Percentiles rank a stretch among this genome's conserved stretches.
phyloP scores from a whole-genome alignment of 2,329 filamentous ascomycete species.

The Coniochaeta sp. region DNA sequence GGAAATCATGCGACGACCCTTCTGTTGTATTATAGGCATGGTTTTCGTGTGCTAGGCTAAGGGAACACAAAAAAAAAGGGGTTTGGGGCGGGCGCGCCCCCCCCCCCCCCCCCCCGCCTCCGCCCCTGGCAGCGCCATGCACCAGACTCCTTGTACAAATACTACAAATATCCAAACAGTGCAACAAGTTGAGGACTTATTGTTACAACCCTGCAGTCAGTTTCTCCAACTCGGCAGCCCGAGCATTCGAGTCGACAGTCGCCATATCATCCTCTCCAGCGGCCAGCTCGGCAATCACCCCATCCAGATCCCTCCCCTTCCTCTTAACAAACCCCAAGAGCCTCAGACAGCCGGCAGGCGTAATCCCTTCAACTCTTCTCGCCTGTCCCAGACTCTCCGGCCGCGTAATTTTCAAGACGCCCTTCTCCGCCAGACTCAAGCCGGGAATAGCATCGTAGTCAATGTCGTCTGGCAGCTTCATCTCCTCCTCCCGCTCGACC shows the following conservation, averaged over 20 bases:
- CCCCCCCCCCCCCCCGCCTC: too few relatives aligned
- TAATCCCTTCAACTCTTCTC: slow-evolving; percentile 74
- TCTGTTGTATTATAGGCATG: background rate
- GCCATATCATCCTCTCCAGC: slow-evolving; percentile 23
- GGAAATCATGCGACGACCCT: background rate
- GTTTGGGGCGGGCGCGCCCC: too few relatives aligned
- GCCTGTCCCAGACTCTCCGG: slow-evolving; percentile 89
- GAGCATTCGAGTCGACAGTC: slow-evolving; percentile 29
- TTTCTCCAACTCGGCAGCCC: slow-evolving; percentile 25
- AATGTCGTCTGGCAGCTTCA: slow-evolving; percentile 65
- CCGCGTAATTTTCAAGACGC: slow-evolving; percentile 58
- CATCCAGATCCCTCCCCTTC: slow-evolving; percentile 6
- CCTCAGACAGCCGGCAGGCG: slow-evolving; percentile 50
- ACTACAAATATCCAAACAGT: background rate
- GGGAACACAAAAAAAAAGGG: background rate
- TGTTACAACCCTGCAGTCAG: background rate
- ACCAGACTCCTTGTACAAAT: background rate
- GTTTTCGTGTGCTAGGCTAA: background rate
- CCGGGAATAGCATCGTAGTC: slow-evolving; percentile 70
- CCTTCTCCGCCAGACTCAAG: slow-evolving; percentile 72
- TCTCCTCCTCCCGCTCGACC: slow-evolving; percentile 68
- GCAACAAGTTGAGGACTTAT: background rate
- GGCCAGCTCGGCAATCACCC: background rate
- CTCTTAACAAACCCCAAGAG: slow-evolving; percentile 57
- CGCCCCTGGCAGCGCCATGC: background rate